Base-by-base conservation (phyloP, 805 yeast species). In the Myxozyma mucilagina region DNA sequence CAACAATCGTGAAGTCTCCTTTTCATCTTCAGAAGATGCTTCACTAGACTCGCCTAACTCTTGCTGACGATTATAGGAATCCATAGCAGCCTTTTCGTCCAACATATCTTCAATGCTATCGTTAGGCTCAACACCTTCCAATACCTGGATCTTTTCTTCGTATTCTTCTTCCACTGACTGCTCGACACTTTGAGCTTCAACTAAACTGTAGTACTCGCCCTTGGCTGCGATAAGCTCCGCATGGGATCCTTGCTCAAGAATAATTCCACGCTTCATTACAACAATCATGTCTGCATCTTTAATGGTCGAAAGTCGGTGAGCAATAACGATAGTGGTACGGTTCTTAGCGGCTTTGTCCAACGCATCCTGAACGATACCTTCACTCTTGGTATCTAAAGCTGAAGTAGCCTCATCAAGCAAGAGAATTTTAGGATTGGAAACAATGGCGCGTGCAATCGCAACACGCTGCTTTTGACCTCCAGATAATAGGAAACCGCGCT, bases 401-500 rank as follows among this genome's bases (percentile, higher is more conserved):
- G 87, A 83, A 0, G 88, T 84, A 7, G 89, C 89, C 69, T 85
- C 89, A 68, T 85, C 89, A 48, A 85, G 73, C 14, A 85, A 75
- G 50, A 85, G 73, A 9, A 85, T 76, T 31, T 78, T 75, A 3
- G 89, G 89, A n/a, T 81, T 75, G 36, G 81, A 73, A 42, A 85
- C 76, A 48, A 85, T 72, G 0, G 87, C 83, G 62, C 89, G 77
- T 1, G 89, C 88, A 57, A 85, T 74, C 8, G 87, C 85, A 14
- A 85, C 78, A 60, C 89, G 72, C 70, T 85, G 89, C 69, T 80
- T 83, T 67, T 85, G 89, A 10, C 89, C 89, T 13, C 89, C 89
- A 67, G 87, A 83, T 59, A 85, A 74, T 67, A 83, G 85, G 7
- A 82, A 79, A 13, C 84, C 83, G 56, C 82, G 80, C 8, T 86